Evolutionary conservation across 352 stramenopile genomes (phyloP).

Genomic region (Globisporangium viniferum): DNA sequence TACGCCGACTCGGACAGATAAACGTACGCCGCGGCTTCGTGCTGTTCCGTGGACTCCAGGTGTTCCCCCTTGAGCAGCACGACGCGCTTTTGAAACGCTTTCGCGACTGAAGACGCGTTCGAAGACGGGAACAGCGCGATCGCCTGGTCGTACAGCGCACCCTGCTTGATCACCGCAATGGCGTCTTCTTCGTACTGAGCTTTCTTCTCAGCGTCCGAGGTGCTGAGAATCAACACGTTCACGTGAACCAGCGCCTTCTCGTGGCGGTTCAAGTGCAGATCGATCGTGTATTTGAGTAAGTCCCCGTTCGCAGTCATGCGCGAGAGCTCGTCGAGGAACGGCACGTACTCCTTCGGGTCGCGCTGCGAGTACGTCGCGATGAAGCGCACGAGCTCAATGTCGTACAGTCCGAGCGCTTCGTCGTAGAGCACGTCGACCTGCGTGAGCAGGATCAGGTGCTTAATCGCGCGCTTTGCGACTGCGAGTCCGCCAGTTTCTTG

Average conservation of each 20-base stretch:
- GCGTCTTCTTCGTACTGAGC: constrained; percentile 29
- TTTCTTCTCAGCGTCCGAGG: constrained; percentile 2
- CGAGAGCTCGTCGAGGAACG: constrained; percentile 54
- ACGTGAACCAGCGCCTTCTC: constrained; percentile 46
- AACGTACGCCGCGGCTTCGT: constrained; percentile 57
- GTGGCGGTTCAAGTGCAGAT: constrained; percentile 45
- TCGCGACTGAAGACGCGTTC: constrained; percentile 7
- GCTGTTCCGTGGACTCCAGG: constrained; percentile 34
- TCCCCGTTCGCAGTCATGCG: constrained; percentile 27
- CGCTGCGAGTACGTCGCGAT: constrained; percentile 60
- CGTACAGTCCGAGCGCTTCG: constrained; percentile 64
- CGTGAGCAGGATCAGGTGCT: constrained; percentile 70
- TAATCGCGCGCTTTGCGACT: constrained; percentile 51
- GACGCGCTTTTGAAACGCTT: constrained; percentile 34
- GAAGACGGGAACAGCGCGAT: constrained; percentile 36
- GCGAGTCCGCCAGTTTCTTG: not conserved
- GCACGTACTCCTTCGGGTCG: constrained; percentile 70
- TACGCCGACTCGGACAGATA: constrained; percentile 47
- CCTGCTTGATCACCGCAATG: constrained; percentile 38
- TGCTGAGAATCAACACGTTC: constrained; percentile 23
- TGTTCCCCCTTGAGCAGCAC: constrained; percentile 47
- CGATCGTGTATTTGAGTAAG: constrained; percentile 57
- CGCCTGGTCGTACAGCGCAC: constrained; percentile 50
- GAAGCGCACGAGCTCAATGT: constrained; percentile 57
- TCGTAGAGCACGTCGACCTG: constrained; percentile 67